Evolutionary conservation across 306 rosid species (phyloP), one percentile per base, ranked within the genome.

Genomic region (Rosa rugosa): DNA sequence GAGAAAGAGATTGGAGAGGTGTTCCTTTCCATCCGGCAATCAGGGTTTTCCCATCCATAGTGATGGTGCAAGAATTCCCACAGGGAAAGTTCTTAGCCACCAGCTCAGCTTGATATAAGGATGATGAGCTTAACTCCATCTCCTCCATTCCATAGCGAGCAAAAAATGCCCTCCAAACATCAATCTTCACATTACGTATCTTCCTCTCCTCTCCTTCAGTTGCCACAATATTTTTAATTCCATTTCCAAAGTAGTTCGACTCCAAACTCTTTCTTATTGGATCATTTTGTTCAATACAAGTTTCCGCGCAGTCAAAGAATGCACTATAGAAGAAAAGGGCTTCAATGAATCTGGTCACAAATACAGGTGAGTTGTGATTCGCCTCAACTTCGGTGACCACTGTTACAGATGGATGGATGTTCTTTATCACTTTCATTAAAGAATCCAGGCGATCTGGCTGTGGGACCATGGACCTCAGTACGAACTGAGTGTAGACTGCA

Each of bases 1-100:
- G 87, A 47, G 94, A 93, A 49, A 90, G 80, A 79, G 90, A 89
- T 6, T 4, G 56, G 80, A 90, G 62, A 13, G 96, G 91, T 17
- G 94, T 87, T 41, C 97, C 97, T 69, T 89, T 90, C 96, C 97
- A 93, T 11, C 86, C 85, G 69, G 86, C 8, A 25, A 89, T 62
- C 72, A 88, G 79, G 82, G 82, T 75, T 67, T 82, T 71, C 1
- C 88, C 91, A 77, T 89, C 79, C 85, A 54, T 78, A 47, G 77
- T 84, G 50, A 88, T 71, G 6, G 90, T 86, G 78, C 86, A 86
- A 70, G 73, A 83, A 31, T 59, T 77, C 49, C 81, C 86, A 81
- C 85, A 75, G 59, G 82, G 62, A 84, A 82, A 91, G 38, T 71
- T 86, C 59, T 84, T 78, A 16, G 81, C 66, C n/a, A 90, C 75